Evolutionary conservation across 106 monocot species (phyloP).

Genomic region (Phalaenopsis aphrodite): DNA sequence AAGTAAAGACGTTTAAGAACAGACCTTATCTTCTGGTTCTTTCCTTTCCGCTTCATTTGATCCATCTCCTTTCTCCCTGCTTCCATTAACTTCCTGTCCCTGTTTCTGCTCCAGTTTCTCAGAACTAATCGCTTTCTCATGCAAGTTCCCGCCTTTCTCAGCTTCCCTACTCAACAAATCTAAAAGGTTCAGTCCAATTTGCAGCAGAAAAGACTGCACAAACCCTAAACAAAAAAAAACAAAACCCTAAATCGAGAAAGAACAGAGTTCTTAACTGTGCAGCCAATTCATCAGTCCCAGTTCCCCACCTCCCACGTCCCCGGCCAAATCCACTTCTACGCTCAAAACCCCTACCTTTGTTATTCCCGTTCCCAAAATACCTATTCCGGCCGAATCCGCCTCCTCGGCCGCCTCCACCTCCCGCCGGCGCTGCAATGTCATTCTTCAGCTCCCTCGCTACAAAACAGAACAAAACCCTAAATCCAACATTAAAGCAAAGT

Average conservation of each 20-base stretch:
- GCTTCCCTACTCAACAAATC: not conserved
- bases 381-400: not conserved
- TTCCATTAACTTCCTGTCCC: constrained; percentile 14
- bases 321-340: constrained; percentile 35
- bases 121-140: constrained; percentile 16
- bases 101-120: constrained; percentile 29
- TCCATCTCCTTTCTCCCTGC: constrained; percentile 25
- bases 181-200: not conserved
- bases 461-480: not conserved
- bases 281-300: constrained; percentile 23
- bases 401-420: not conserved
- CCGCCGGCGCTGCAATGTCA: not conserved
- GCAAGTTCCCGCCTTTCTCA: constrained; percentile 20
- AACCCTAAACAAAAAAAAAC: not conserved
- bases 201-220: not conserved
- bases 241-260: not conserved
- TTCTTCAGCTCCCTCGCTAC: not conserved
- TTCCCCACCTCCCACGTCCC: constrained; percentile 42
- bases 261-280: constrained; percentile 28
- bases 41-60: constrained; percentile 22
- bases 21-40: constrained; percentile 43
- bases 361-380: not conserved
- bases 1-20: not conserved
- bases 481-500: not conserved
- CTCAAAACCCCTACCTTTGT: constrained; percentile 13